A percentile compares a stretch with the other conserved stretches of the same genome.
Conservation (phyloP, 352 stramenopile genomes). For the Aphanomyces euteiches region DNA sequence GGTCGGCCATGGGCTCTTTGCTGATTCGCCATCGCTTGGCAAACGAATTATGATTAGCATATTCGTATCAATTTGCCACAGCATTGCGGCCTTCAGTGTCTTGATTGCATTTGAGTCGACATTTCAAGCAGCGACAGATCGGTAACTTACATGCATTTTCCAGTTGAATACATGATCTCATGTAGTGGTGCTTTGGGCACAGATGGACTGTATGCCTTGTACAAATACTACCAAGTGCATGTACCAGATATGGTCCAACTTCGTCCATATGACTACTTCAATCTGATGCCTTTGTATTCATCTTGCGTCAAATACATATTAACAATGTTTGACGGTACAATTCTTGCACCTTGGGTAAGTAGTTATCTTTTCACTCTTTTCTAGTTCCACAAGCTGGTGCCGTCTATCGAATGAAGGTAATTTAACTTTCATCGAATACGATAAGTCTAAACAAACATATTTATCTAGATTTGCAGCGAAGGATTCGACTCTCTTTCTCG, state of each 20-base stretch:
- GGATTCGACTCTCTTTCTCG: slow-evolving; percentile 57
- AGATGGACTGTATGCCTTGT: slow-evolving; percentile 68
- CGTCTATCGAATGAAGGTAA: slow-evolving; percentile 70
- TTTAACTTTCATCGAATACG: background rate
- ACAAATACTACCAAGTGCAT: slow-evolving; percentile 71
- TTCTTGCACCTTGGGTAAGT: background rate
- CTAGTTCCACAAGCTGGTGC: slow-evolving; percentile 75
- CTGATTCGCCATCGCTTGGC: slow-evolving; percentile 61
- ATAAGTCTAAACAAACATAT: background rate
- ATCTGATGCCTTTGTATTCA: slow-evolving; percentile 54
- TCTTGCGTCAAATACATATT: slow-evolving; percentile 72
- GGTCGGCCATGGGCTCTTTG: slow-evolving; percentile 56
- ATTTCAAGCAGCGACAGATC: slow-evolving; percentile 63
- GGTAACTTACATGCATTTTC: background rate
- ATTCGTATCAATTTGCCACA: slow-evolving; percentile 53
- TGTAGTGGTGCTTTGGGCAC: slow-evolving; percentile 48
- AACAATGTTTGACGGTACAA: slow-evolving; percentile 79
- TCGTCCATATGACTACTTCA: slow-evolving; percentile 60
- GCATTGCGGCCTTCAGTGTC: slow-evolving; percentile 61
- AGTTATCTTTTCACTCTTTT: slow-evolving; percentile 1
- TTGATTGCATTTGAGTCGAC: slow-evolving; percentile 78
- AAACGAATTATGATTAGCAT: slow-evolving; percentile 56
- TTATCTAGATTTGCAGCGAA: slow-evolving; percentile 51
- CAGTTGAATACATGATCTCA: background rate
- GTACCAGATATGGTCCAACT: slow-evolving; percentile 67